Conservation (phyloP, 2,329 filamentous ascomycete genomes). For the Colletotrichum echinochloae region DNA sequence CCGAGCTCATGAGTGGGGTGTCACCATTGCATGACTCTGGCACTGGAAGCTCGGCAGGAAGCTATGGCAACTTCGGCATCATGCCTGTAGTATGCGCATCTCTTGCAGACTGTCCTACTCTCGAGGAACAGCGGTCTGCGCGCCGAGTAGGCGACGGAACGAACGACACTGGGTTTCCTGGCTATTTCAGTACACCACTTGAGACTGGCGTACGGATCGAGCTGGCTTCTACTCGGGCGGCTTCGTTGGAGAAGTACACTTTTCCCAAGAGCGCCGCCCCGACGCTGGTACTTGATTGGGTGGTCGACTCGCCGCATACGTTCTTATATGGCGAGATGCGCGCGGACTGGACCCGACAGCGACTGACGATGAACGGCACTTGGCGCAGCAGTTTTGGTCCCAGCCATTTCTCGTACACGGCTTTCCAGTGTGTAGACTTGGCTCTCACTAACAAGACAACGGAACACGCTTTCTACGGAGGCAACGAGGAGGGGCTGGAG, state of each 20-base stretch:
- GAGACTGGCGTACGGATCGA: background rate
- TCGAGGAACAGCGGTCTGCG: background rate
- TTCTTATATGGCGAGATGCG: conserved; percentile 13
- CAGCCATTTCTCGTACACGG: background rate
- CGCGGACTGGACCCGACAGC: conserved; percentile 5
- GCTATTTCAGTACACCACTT: conserved; percentile 24
- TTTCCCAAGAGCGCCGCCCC: conserved; percentile 3
- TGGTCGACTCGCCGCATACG: background rate
- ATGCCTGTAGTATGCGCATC: conserved; percentile 16
- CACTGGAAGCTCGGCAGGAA: conserved; percentile 24
- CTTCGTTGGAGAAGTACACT: conserved; percentile 8
- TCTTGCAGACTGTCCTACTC: background rate
- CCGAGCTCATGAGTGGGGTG: conserved; percentile 10
- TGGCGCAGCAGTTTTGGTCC: conserved; percentile 21
- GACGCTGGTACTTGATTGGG: conserved; percentile 14
- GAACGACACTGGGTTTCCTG: conserved; percentile 16
- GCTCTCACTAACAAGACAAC: background rate
- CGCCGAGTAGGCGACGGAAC: background rate
- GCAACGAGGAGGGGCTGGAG: background rate
- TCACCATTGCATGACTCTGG: conserved; percentile 21
- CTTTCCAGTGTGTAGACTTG: conserved; percentile 17
- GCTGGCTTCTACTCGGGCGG: conserved; percentile 7
- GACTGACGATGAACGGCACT: conserved; percentile 9
- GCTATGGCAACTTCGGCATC: conserved; percentile 27
- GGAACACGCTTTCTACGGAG: conserved; percentile 13